Base-by-base conservation (phyloP, 345 rosid species). In the Melaleuca quinquenervia region DNA sequence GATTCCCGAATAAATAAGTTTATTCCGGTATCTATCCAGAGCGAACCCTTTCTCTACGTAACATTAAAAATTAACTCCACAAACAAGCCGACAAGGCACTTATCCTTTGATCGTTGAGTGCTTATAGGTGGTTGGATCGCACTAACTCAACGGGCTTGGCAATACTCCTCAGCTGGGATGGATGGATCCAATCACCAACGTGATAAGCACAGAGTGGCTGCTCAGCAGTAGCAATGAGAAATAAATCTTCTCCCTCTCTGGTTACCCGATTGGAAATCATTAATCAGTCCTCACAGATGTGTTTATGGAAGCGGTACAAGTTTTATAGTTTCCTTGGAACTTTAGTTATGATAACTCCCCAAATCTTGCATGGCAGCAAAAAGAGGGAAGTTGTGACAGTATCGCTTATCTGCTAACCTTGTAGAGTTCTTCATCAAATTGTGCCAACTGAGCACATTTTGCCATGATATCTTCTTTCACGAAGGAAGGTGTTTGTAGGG, bases 181-280 rank as follows among this genome's bases (percentile, higher is more conserved):
- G 98, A 91, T 94, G 98, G 75, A 97, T 94, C 99, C 99, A 95
- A 83, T 97, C 98, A 85, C 96, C 98, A 75, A 92, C 3, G 90
- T 96, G 99, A 88, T 93, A 96, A 62, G 98, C 94, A 88, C 99
- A 96, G 29, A 97, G 94, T 9, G 98, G 98, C 85, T 97, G 99
- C 87, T 97, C 99, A 75, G 98, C 98, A 74, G 98, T 97, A 82
- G 98, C 99, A 85, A 97, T 97, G 58, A 97, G 96, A 91, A 96
- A 96, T 52, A 95, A 95, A 84, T 94, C 99, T 58, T 96, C 98
- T 84, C 98, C 96, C 85, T 97, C 98, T 82, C 99, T 98, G 58
- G 98, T 96, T 87, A 97, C 98, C 99, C 96, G 58, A 70, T 70
- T 32, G 78, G 78, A 70, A 45, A 70, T 32, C 48, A 2, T 36